Base-by-base conservation (phyloP, 2,329 filamentous ascomycete genomes). In the Calcarisporium arbuscula region DNA sequence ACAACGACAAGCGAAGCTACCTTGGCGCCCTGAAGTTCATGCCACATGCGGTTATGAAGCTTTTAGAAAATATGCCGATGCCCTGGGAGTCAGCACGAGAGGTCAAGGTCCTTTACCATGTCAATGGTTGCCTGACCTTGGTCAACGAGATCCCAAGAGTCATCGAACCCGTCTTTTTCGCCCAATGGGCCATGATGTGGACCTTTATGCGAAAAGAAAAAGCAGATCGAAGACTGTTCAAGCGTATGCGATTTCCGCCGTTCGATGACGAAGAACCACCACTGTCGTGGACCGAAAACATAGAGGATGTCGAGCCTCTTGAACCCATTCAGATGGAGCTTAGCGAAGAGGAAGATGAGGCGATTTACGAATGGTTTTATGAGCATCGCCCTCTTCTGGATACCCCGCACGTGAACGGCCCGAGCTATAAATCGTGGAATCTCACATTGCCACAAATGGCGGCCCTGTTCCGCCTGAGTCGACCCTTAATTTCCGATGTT, bases 181-280 rank as follows among this genome's bases (percentile, higher is more conserved):
- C 92, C 38, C 92, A 98, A 60, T 98, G 92, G 92, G 92, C 92
- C 10, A 94, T 90, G 35, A 98, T 98, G 92, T 98, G 92, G 92
- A 82, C 94, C 18, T 87, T 85, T 28, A 98, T 98, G 92, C 80
- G 92, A 50, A 84, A 94, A 50, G 92, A 98, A 58, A 98, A 98
- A 72, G 92, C 88, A 54, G 92, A 98, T 53, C 72, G 92, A 60
- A 72, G 90, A 54, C 78, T 96, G 50, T 98, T 98, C 72, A 98
- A 98, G 70, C 80, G 92, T 45, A 98, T 98, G 92, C 80, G 94
- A 49, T 98, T 98, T 51, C 92, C 92, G 14, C 94, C 94, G 0
- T 98, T 98, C 49, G 92, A 98, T 49, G 94, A 98, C 54, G 92
- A 98, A 65, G 92, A 98, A 55, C 94, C 92, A 5, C 94, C 92